Evolutionary conservation across 2,329 filamentous ascomycete genomes (phyloP).

Genomic region (Claviceps sp.): DNA sequence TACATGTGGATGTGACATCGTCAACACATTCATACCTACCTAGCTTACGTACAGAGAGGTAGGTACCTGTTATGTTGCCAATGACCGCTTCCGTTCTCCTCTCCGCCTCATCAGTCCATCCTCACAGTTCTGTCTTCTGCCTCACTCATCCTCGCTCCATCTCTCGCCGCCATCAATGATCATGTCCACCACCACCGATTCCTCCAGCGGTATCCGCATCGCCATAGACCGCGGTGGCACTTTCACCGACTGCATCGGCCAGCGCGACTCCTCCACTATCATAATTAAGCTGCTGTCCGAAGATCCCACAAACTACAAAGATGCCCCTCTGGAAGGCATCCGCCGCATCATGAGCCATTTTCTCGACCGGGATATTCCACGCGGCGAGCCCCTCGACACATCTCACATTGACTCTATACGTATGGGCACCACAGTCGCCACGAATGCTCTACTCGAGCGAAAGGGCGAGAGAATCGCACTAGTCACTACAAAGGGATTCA

Average conservation of each 20-base stretch:
- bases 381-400: constrained; percentile 21
- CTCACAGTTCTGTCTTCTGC: neutral
- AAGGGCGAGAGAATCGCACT: constrained; percentile 61
- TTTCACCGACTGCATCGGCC: constrained; percentile 57
- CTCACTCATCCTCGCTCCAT: neutral
- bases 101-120: neutral
- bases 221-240: constrained; percentile 31
- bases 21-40: neutral
- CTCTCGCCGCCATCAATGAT: neutral
- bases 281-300: constrained; percentile 61
- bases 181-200: neutral
- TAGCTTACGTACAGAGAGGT: too few relatives aligned
- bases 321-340: constrained; percentile 63
- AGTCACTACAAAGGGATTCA: constrained; percentile 59
- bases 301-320: constrained; percentile 57
- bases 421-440: constrained; percentile 72
- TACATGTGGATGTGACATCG: neutral
- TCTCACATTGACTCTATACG: constrained; percentile 48
- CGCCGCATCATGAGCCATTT: constrained; percentile 29
- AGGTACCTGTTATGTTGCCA: too few relatives aligned
- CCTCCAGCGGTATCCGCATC: constrained; percentile 34
- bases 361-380: constrained; percentile 18
- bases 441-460: constrained; percentile 61
- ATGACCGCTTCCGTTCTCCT: neutral
- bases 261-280: constrained; percentile 51